phyloP scores from a whole-genome alignment of 306 rosid species.

The Quercus dentata region DNA sequence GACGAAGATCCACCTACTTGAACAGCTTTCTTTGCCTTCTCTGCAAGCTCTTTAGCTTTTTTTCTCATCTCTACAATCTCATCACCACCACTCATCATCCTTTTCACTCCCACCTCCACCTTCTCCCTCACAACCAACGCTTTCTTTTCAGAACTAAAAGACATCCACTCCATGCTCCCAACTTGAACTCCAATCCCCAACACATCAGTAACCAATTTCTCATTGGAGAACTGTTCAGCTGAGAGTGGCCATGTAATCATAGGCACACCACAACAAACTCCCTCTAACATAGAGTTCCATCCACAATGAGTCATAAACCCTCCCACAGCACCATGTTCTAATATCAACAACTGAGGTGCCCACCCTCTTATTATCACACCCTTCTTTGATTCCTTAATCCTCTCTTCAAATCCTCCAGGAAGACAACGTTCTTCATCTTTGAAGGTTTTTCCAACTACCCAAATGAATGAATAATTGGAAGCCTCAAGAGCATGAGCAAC shows the following conservation, averaged over 20 bases:
- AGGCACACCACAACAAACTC: slow-evolving; percentile 45
- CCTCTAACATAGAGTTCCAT: slow-evolving; percentile 74
- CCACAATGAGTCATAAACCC: slow-evolving; percentile 81
- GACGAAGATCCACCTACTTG: slow-evolving; percentile 50
- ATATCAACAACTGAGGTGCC: slow-evolving; percentile 65
- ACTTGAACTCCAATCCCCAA: slow-evolving; percentile 53
- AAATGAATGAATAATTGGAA: slow-evolving; percentile 45
- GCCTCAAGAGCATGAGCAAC: slow-evolving; percentile 62
- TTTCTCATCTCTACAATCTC: slow-evolving; percentile 47
- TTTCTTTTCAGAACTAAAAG: slow-evolving; percentile 23
- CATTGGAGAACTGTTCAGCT: slow-evolving; percentile 71
- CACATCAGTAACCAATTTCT: slow-evolving; percentile 56
- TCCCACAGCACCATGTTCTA: slow-evolving; percentile 51
- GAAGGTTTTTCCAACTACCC: slow-evolving; percentile 53
- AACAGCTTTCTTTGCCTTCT: slow-evolving; percentile 44
- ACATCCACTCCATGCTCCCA: slow-evolving; percentile 62
- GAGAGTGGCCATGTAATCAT: slow-evolving; percentile 73
- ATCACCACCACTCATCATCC: slow-evolving; percentile 43
- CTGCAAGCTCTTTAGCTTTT: slow-evolving; percentile 27
- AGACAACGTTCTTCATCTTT: slow-evolving; percentile 10
- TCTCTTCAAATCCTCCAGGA: slow-evolving; percentile 46
- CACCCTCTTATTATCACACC: slow-evolving; percentile 63
- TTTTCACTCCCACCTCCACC: slow-evolving; percentile 47
- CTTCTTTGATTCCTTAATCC: slow-evolving; percentile 33
- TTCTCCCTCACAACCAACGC: slow-evolving; percentile 40